These are phyloP conservation scores for Biancaea sappan DNA, from an alignment of 306 rosid species.

Conservation along the genomic window DNA sequence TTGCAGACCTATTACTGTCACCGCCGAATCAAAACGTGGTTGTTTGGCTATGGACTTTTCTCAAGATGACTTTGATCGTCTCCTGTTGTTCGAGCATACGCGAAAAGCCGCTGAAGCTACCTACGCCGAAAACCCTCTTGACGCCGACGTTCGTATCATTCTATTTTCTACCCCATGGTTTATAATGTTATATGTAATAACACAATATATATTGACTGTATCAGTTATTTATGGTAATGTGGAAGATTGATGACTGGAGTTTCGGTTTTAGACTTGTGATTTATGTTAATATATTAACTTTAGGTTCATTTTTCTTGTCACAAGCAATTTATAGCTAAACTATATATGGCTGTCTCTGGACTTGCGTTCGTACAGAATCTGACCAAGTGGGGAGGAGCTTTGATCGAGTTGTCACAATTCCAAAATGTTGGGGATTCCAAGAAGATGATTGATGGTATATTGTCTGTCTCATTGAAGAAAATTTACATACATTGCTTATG, in stretches of 20 bases:
- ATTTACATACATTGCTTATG: background rate
- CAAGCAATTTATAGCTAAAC: background rate
- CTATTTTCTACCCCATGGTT: background rate
- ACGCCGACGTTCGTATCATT: constrained; percentile 60
- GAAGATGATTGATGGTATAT: constrained; percentile 60
- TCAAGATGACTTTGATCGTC: constrained; percentile 67
- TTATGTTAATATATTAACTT: constrained; percentile 1
- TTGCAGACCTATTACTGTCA: background rate
- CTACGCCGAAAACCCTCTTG: constrained; percentile 64
- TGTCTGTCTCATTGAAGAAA: background rate
- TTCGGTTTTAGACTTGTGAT: background rate
- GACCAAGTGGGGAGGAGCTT: constrained; percentile 76
- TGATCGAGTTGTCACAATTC: constrained; percentile 76
- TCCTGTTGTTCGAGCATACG: constrained; percentile 57
- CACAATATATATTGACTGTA: no score
- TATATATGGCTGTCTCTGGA: background rate
- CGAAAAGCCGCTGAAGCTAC: constrained; percentile 66
- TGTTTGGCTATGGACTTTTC: constrained; percentile 57
- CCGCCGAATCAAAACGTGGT: background rate
- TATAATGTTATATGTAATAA: background rate
- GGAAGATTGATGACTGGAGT: constrained; percentile 7
- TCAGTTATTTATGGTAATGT: background rate
- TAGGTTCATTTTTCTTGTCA: constrained; percentile 11
- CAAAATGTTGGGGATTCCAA: constrained; percentile 56
- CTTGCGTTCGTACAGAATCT: constrained; percentile 55